A percentile compares a stretch with the other conserved stretches of the same genome.
Conservation (phyloP, 179 eudicot genomes). For the Spinacia oleracea region DNA sequence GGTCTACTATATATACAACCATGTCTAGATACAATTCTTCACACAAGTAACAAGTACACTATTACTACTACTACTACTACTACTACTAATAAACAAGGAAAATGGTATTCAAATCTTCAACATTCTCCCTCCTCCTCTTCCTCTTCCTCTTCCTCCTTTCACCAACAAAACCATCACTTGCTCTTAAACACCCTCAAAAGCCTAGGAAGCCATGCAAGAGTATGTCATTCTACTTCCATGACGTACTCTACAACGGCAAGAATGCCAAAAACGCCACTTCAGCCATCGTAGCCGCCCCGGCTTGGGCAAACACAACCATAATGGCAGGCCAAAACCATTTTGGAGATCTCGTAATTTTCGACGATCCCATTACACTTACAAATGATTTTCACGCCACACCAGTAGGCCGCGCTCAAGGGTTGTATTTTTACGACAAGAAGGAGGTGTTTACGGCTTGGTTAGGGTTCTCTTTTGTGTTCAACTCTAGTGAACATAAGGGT, state of each 20-base stretch:
- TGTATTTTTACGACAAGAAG: conserved; percentile 50
- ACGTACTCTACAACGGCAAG: conserved; percentile 55
- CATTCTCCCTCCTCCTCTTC: not conserved
- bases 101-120: not conserved
- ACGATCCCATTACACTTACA: conserved; percentile 65
- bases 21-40: not conserved
- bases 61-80: no score
- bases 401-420: conserved; percentile 67
- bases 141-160: conserved; percentile 11
- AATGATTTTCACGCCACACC: conserved; percentile 54
- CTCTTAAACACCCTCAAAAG: conserved; percentile 1
- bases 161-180: conserved; percentile 8
- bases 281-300: conserved; percentile 56
- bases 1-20: not conserved
- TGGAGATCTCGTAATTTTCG: conserved; percentile 60
- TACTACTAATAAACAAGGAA: not conserved
- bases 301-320: conserved; percentile 53
- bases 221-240: conserved; percentile 53
- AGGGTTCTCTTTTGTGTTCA: conserved; percentile 54
- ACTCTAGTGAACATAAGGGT: conserved; percentile 45
- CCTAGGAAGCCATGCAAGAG: conserved; percentile 42
- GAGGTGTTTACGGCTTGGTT: conserved; percentile 55
- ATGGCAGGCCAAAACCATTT: conserved; percentile 41
- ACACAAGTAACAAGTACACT: not conserved
- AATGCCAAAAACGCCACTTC: conserved; percentile 61